Base-by-base conservation (phyloP, 2,329 filamentous ascomycete species). In the Nectriaceae sp. region DNA sequence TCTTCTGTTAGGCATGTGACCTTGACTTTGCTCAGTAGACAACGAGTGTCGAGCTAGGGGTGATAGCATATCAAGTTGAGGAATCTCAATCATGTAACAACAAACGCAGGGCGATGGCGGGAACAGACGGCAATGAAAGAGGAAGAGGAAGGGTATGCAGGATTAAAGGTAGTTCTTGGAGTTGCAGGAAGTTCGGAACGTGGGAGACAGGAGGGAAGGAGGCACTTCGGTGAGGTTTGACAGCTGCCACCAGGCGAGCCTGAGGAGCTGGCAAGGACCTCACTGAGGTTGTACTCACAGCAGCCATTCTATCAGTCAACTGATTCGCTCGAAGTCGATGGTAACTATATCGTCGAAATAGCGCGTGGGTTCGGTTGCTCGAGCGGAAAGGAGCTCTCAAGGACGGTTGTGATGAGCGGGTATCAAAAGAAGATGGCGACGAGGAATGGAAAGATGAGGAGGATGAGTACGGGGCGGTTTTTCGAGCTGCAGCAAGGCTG, bases 211-310 rank as follows among this genome's bases (percentile, higher is more conserved):
- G n/a, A n/a, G n/a, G n/a, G n/a, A n/a, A n/a, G n/a, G n/a, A n/a
- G n/a, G n/a, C n/a, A n/a, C n/a, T n/a, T n/a, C n/a, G n/a, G n/a
- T n/a, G 11, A 18, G 33, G 10, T 31, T 15, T 31, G 33, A 18
- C 10, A 18, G 33, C 33, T 37, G 33, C 10, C 33, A 37, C 6
- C 10, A 18, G 33, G 33, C 39, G 39, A 41, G 39, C 39, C n/a
- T 26, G 39, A n/a, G 13, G 18, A 38, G 53, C 29, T n/a, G n/a
- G n/a, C n/a, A n/a, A n/a, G n/a, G n/a, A n/a, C n/a, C n/a, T n/a
- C n/a, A n/a, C n/a, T n/a, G n/a, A n/a, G n/a, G n/a, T n/a, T n/a
- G 50, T 43, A 72, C 70, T 70, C 67, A 72, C 70, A 68, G 70
- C 66, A 69, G 70, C 70, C 70, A 72, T 72, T 68, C 69, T 72